Evolutionary conservation across 1,284 basidiomycete species (phyloP), one percentile per base, ranked within the genome.

Genomic region (Cystobasidiaceae sp.): DNA sequence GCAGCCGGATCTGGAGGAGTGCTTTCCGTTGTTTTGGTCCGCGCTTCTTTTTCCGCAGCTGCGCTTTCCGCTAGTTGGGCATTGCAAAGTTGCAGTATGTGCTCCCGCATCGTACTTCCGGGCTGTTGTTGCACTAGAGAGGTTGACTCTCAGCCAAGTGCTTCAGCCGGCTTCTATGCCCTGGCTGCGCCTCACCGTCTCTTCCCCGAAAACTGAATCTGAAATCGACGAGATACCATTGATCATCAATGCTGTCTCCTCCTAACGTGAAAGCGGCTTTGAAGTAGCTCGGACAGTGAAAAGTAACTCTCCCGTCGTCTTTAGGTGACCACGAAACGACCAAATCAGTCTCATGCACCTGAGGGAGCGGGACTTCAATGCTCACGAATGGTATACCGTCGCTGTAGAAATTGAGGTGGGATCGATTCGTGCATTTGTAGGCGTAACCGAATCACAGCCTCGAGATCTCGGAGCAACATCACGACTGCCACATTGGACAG

Each of bases 161-260:
- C 21, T 44, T 23, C 25, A 21, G 23, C 27, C 2, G 23, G 8
- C n/a, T n/a, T n/a, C n/a, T n/a, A 41, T 13, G 9, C 32, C 19
- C 11, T 13, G 3, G n/a, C 37, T 9, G 1, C 3, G 63, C 21
- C 9, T 64, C 8, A 61, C 59, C 48, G 34, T 71, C 33, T 85
- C 86, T 23, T 5, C 90, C 81, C n/a, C 78, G 83, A 67, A 91
- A 84, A 32, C 88, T 78, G 71, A 90, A 92, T 71, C 86, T 84
- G 1, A 89, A 83, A 68, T 85, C 80, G 8, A 88, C 83, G 71
- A 90, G 86, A 75, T 89, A 91, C 90, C 90, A 93, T 0, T 85
- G 83, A 66, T 88, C 86, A 30, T 82, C 79, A 61, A 79, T 79
- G 67, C 83, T 79, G 4, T 83, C 83, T 6, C 90, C 89, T 34